A percentile compares a stretch with the other conserved stretches of the same genome.
Evolutionary conservation across 345 rosid species (phyloP).

Genomic region (Salix purpurea): DNA sequence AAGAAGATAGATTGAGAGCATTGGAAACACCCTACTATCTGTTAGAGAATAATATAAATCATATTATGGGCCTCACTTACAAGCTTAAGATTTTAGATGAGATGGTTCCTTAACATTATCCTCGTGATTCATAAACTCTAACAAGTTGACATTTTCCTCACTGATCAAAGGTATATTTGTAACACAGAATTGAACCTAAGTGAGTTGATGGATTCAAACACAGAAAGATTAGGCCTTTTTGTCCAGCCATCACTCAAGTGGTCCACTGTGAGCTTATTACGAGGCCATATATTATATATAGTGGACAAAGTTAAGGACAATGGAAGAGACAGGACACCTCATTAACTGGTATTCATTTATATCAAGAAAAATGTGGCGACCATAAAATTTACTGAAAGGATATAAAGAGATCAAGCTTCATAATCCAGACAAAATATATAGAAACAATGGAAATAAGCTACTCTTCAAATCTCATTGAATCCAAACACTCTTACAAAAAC

Average conservation of each 20-base stretch:
- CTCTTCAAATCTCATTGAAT: neutral
- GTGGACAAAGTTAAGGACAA: neutral
- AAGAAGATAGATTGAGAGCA: neutral
- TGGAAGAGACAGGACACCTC: neutral
- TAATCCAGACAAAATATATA: neutral
- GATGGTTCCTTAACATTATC: no score
- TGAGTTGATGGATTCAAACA: neutral
- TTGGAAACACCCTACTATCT: no score
- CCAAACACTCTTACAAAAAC: neutral
- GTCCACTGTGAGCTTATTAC: neutral
- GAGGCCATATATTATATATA: neutral
- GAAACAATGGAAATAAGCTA: neutral
- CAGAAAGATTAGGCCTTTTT: neutral
- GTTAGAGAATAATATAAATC: no score
- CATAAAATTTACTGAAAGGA: neutral
- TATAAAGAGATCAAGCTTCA: neutral
- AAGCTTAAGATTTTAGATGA: no score
- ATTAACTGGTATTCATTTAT: neutral
- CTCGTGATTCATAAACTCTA: no score
- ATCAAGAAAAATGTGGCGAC: neutral
- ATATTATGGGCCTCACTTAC: no score
- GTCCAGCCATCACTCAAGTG: neutral
- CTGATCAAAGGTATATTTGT: neutral
- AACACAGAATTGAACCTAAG: neutral
- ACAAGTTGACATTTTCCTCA: neutral